Evolutionary conservation across 1,284 basidiomycete species (phyloP).

Genomic region (Volvariella surrecta): DNA sequence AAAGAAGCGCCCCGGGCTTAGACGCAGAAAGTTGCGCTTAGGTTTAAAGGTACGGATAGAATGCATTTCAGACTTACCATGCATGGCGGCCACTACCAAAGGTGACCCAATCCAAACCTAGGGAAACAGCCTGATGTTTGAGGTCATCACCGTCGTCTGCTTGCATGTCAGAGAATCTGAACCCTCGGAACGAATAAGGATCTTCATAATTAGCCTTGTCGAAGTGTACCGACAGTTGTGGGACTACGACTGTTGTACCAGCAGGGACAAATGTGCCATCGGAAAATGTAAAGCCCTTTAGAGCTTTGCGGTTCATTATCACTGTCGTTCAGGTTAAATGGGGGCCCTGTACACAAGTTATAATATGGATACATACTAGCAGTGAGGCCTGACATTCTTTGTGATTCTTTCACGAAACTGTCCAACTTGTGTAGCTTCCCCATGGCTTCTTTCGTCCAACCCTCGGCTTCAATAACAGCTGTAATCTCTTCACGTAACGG

Average conservation of each 20-base stretch:
- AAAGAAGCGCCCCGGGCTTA: slow-evolving; percentile 26
- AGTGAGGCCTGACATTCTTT: slow-evolving; percentile 23
- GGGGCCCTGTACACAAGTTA: neutral
- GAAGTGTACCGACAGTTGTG: slow-evolving; percentile 19
- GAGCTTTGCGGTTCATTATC: slow-evolving; percentile 19
- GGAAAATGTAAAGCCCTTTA: slow-evolving; percentile 29
- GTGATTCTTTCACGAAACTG: slow-evolving; percentile 40
- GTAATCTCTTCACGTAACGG: slow-evolving; percentile 39
- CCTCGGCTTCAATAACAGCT: slow-evolving; percentile 23
- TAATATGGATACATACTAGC: slow-evolving; percentile 15
- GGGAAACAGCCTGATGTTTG: slow-evolving; percentile 24
- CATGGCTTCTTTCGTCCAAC: slow-evolving; percentile 35
- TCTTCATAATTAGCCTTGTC: slow-evolving; percentile 21
- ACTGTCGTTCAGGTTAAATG: slow-evolving; percentile 11
- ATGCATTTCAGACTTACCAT: slow-evolving; percentile 15
- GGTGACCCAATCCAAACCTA: slow-evolving; percentile 25
- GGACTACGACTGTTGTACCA: slow-evolving; percentile 21
- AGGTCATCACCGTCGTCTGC: slow-evolving; percentile 16
- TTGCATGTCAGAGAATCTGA: slow-evolving; percentile 21
- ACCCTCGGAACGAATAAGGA: slow-evolving; percentile 24
- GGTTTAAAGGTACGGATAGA: neutral
- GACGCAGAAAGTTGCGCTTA: neutral
- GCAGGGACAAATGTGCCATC: slow-evolving; percentile 29
- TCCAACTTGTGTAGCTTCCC: slow-evolving; percentile 37
- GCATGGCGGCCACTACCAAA: slow-evolving; percentile 37